These are phyloP conservation scores for Trichoderma arundinaceum DNA, from an alignment of 2,329 filamentous ascomycete genomes.

Conservation along the genomic window DNA sequence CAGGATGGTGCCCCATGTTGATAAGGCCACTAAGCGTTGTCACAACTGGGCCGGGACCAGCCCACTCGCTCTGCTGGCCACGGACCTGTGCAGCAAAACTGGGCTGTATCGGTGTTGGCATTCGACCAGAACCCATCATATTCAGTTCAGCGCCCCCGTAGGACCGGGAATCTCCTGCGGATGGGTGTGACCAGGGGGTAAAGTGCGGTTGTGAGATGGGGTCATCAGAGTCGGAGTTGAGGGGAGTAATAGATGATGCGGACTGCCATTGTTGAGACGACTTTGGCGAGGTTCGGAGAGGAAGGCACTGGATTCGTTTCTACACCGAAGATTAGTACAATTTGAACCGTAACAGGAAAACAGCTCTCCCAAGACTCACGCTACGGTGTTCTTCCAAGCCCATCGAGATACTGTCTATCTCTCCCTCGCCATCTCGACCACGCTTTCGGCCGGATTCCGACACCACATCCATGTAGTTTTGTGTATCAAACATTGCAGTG, in stretches of 20 bases:
- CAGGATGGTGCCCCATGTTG: constrained; percentile 50
- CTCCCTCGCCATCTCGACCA: constrained; percentile 54
- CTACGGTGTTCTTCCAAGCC: constrained; percentile 59
- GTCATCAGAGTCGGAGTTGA: constrained; percentile 50
- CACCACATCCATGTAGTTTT: constrained; percentile 42
- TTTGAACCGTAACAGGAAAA: neutral
- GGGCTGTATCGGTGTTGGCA: constrained; percentile 66
- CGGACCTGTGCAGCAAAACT: constrained; percentile 62
- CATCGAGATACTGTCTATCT: constrained; percentile 44
- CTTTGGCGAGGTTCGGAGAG: constrained; percentile 54
- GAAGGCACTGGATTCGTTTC: constrained; percentile 62
- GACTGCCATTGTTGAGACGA: constrained; percentile 41
- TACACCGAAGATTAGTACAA: constrained; percentile 40
- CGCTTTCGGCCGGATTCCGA: constrained; percentile 52
- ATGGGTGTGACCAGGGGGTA: constrained; percentile 43
- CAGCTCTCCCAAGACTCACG: constrained; percentile 44
- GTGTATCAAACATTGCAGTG: constrained; percentile 46
- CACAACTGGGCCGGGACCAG: constrained; percentile 43
- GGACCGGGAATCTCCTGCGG: constrained; percentile 32
- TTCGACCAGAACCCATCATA: constrained; percentile 57
- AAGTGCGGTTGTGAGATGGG: constrained; percentile 41
- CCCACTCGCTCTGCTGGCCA: constrained; percentile 56
- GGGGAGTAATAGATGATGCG: constrained; percentile 47
- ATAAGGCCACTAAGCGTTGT: constrained; percentile 45
- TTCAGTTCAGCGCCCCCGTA: constrained; percentile 54